phyloP scores from a whole-genome alignment of 345 rosid genomes.

The Physaria fendleri region DNA sequence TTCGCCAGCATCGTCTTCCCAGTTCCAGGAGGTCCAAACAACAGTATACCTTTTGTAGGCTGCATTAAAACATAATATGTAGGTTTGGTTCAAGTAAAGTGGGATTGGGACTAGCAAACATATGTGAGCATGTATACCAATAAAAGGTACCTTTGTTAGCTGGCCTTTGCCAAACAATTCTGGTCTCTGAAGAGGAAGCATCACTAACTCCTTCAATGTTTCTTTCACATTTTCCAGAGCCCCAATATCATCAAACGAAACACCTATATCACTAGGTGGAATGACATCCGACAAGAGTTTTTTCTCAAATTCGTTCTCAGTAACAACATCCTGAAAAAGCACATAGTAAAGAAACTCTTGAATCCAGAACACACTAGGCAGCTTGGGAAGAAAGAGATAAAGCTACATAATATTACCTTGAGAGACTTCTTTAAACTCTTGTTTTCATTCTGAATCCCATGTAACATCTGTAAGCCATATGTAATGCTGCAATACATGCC shows the following conservation, averaged over 20 bases:
- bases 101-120: neutral
- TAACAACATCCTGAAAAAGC: conserved; percentile 75
- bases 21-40: conserved; percentile 99
- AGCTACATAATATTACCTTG: conserved; percentile 41
- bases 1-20: conserved; percentile 99
- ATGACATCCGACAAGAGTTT: conserved; percentile 95
- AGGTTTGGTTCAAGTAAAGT: neutral
- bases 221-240: conserved; percentile 97
- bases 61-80: conserved; percentile 24
- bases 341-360: neutral
- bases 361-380: neutral
- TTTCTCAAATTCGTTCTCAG: conserved; percentile 98
- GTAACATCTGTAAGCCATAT: conserved; percentile 64
- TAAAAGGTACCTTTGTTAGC: conserved; percentile 68
- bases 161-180: conserved; percentile 97
- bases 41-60: conserved; percentile 97
- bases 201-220: conserved; percentile 96
- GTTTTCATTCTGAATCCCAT: conserved; percentile 60
- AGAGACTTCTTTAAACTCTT: conserved; percentile 77
- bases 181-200: conserved; percentile 99
- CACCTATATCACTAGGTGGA: conserved; percentile 94
- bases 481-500: conserved; percentile 47
- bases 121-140: neutral
- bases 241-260: conserved; percentile 94
- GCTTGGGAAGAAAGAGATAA: conserved; percentile 1